These are phyloP conservation scores for sweet orange (Citrus sinensis) DNA, from an alignment of 345 rosid genomes.

Conservation along the genomic window DNA sequence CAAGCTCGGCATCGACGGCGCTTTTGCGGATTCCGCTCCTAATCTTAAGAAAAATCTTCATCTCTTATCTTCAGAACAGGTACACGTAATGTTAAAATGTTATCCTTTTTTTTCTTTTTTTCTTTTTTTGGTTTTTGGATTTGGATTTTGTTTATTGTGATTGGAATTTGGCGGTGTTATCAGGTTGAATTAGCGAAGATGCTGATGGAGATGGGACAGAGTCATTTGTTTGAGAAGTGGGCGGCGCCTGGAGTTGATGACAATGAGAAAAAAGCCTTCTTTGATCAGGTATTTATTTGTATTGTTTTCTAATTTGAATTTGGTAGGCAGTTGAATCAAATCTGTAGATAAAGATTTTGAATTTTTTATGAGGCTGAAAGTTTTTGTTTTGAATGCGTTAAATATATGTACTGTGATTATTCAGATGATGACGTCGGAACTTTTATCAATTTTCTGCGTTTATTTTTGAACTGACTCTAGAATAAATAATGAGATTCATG, in stretches of 20 bases:
- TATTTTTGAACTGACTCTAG: too few relatives aligned
- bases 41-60: conserved; percentile 54
- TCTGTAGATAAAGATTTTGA: background rate
- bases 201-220: conserved; percentile 68
- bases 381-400: background rate
- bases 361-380: background rate
- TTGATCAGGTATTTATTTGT: conserved; percentile 54
- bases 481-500: too few relatives aligned
- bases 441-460: background rate
- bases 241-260: conserved; percentile 69
- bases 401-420: too few relatives aligned
- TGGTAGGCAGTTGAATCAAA: background rate
- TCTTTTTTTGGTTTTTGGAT: background rate
- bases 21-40: conserved; percentile 51
- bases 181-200: conserved; percentile 79
- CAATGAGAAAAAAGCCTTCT: conserved; percentile 52
- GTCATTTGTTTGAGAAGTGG: conserved; percentile 74
- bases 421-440: background rate
- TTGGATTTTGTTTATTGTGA: background rate
- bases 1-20: conserved; percentile 29
- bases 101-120: background rate
- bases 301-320: background rate
- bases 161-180: conserved; percentile 1
- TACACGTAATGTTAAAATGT: background rate
- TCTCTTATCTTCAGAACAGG: conserved; percentile 62